Evolutionary conservation across 129 eudicot species (phyloP).

Genomic region (Kitagawia praeruptora): DNA sequence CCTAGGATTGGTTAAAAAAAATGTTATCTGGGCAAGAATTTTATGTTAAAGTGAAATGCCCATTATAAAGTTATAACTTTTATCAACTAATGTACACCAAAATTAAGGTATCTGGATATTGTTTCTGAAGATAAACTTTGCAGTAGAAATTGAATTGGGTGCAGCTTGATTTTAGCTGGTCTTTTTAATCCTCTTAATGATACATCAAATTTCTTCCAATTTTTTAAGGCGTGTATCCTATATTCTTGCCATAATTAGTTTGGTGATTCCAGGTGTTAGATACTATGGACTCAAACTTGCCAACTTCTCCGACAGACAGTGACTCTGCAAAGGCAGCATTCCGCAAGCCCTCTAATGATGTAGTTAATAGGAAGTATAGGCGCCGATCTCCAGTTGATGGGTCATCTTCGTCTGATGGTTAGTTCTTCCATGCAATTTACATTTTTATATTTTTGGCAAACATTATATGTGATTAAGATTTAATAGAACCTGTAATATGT

Average conservation of each 20-base stretch:
- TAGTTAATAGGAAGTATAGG: slow-evolving; percentile 62
- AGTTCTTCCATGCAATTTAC: slow-evolving; percentile 11
- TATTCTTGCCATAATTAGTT: neutral
- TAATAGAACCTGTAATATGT: neutral
- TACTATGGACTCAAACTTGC: slow-evolving; percentile 53
- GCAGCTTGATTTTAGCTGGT: neutral
- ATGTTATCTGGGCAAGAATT: neutral
- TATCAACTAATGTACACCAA: neutral
- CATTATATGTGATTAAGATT: neutral
- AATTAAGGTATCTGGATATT: neutral
- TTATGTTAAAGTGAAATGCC: neutral
- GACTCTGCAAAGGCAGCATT: slow-evolving; percentile 44
- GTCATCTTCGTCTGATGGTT: slow-evolving; percentile 66
- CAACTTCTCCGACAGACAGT: slow-evolving; percentile 31
- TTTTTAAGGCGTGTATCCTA: neutral
- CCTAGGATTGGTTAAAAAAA: no score
- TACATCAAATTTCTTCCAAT: neutral
- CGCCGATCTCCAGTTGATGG: slow-evolving; percentile 63
- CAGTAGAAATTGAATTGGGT: neutral
- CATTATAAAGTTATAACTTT: neutral
- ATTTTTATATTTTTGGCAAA: neutral
- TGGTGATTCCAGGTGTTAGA: slow-evolving; percentile 19
- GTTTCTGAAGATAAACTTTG: neutral
- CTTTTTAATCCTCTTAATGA: neutral
- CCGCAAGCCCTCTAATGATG: slow-evolving; percentile 77